Evolutionary conservation across 2,329 filamentous ascomycete species (phyloP), one percentile per base, ranked within the genome.

Genomic region (Paecilomyces fulvus): DNA sequence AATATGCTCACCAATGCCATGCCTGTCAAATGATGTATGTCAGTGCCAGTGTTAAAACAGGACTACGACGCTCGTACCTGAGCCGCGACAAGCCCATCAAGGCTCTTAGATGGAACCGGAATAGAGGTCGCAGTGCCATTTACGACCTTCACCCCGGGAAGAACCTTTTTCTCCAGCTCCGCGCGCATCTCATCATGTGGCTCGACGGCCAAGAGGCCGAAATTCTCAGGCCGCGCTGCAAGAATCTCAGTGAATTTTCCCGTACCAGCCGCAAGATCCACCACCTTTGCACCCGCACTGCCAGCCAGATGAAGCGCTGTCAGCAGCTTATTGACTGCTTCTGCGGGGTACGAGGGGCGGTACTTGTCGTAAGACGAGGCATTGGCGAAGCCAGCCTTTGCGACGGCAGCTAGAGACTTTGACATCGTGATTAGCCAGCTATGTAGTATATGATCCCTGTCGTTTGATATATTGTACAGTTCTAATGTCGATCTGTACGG

Each of bases 161-260:
- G 72, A 6, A 70, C 62, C 71, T 90, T 90, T 57, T 70, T 72
- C 49, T 71, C 78, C 50, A 90, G 74, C 63, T 83, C 79, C 50
- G 74, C 74, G 43, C 86, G 76, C 87, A 90, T 90, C n/a, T 77
- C 79, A 56, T 73, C 73, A 64, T 88, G 81, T 23, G 86, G 86
- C 70, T 89, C 80, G 52, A 89, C 75, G 51, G 85, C 81, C 50
- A 84, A 64, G 59, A 90, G 75, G 48, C 81, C 66, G 70, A 81
- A 89, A 6, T 72, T 66, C 69, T 89, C 87, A 0, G 78, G 73
- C 30, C 85, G 75, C 12, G 69, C 73, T 6, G 83, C 81, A 31
- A 90, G 75, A 17, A 79, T 63, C 67, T 86, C 83, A 0, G 86
- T 89, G 64, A 89, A 85, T 65, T 88, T 88, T 25, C 87, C 87